phyloP scores from a whole-genome alignment of 257 asterid genomes.

The Przewalskia tangutica region DNA sequence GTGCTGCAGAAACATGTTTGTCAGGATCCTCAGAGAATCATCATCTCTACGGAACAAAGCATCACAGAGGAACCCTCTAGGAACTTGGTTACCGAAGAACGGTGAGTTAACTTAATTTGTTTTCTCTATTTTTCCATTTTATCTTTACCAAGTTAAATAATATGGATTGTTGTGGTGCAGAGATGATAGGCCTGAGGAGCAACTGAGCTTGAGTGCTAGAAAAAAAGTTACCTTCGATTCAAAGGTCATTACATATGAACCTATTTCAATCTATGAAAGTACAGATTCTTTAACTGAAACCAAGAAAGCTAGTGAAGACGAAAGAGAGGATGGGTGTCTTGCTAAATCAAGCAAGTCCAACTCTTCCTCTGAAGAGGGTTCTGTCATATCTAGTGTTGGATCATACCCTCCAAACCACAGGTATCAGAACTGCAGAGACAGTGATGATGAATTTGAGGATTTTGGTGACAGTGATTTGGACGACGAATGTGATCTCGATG shows the following conservation, averaged over 20 bases:
- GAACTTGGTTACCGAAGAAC: conserved; percentile 27
- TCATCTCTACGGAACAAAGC: conserved; percentile 27
- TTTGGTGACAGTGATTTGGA: conserved; percentile 61
- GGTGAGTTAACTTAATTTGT: conserved; percentile 32
- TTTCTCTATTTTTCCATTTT: not conserved
- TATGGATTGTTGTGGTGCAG: conserved; percentile 23
- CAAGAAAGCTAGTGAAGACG: conserved; percentile 13
- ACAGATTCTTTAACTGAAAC: conserved; percentile 43
- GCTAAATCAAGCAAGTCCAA: conserved; percentile 21
- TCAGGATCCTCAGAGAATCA: conserved; percentile 24
- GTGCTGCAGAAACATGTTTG: conserved; percentile 45
- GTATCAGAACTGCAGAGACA: conserved; percentile 80
- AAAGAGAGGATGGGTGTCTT: conserved; percentile 14
- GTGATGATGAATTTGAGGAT: conserved; percentile 71
- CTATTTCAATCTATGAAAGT: conserved; percentile 44
- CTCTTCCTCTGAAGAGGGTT: conserved; percentile 42
- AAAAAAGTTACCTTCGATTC: conserved; percentile 79
- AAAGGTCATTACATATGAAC: conserved; percentile 63
- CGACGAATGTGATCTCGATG: conserved; percentile 34
- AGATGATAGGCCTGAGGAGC: conserved; percentile 36
- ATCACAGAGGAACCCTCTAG: conserved; percentile 27
- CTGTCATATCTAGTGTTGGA: conserved; percentile 51
- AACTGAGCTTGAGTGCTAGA: conserved; percentile 36
- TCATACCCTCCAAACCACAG: conserved; percentile 79
- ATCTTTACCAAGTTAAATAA: not conserved